Evolutionary conservation across 2,329 filamentous ascomycete species (phyloP), one percentile per base, ranked within the genome.

Genomic region (Fusarium subglutinans): DNA sequence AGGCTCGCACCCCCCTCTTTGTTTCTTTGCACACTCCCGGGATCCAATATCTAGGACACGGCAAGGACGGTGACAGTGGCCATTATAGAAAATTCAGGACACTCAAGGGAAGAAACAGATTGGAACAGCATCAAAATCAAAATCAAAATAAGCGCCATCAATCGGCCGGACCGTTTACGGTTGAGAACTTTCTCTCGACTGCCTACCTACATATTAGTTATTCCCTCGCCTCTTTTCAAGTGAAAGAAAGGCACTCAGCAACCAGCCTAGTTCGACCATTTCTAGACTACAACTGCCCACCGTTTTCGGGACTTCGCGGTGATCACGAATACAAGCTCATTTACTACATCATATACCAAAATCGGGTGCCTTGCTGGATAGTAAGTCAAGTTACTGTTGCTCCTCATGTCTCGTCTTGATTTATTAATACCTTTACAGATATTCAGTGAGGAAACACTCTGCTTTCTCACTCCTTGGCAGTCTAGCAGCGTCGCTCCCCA

Each of bases 1-100:
- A 74, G 59, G 45, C 70, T 69, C 57, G 35, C 72, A 61, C 71
- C 55, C 63, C 68, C 64, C 57, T 59, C 59, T 69, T 64, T 57
- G 47, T 55, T 56, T 38, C 44, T 50, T 59, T 45, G 57, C 60
- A 58, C 69, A 58, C 51, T 58, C 61, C 44, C 26, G 33, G 24
- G 28, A 45, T 26, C 13, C 35, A 54, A 40, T 62, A 28, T 63
- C 45, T 45, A 73, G 56, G 50, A 28, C 56, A 66, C 53, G 38
- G 37, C 48, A 66, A 54, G 48, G 48, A 56, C 37, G 40, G 59
- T 55, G 48, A 63, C 43, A 53, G 59, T 50, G 20, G 30, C 40
- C 41, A 28, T 56, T 44, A 38, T 20, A 59, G 45, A 45, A 45
- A 45, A 48, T 37, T 38, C 57, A 45, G 47, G 47, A 63, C 47